A percentile compares a stretch with the other conserved stretches of the same genome.
phyloP scores from a whole-genome alignment of 2,329 filamentous ascomycete genomes.

The Knoxdaviesia capensis region DNA sequence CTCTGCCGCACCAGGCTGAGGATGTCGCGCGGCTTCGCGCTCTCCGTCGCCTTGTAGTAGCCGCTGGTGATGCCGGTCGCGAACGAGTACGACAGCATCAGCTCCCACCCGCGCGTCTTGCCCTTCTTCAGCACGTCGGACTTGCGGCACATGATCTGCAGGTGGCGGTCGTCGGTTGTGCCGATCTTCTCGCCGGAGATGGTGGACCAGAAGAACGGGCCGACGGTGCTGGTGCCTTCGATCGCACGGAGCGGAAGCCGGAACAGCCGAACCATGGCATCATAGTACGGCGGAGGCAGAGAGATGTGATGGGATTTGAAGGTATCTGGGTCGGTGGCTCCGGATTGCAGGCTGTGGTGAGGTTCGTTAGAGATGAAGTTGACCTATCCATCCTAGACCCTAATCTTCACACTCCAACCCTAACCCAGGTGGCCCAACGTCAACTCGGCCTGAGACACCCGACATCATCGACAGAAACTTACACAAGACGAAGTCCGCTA shows the following conservation, averaged over 20 bases:
- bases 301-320: conserved; percentile 35
- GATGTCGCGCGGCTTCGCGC: conserved; percentile 23
- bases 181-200: neutral
- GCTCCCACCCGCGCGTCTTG: conserved; percentile 42
- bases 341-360: conserved; percentile 27
- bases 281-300: conserved; percentile 26
- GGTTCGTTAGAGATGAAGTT: neutral
- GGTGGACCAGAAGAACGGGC: conserved; percentile 39
- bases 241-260: conserved; percentile 34
- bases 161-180: neutral
- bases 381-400: neutral
- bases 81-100: conserved; percentile 39
- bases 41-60: conserved; percentile 39
- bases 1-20: conserved; percentile 16
- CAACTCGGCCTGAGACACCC: neutral
- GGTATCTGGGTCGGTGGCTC: conserved; percentile 34
- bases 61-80: conserved; percentile 34
- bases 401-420: neutral
- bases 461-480: conserved; percentile 10
- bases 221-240: conserved; percentile 37
- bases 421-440: neutral
- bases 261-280: conserved; percentile 32
- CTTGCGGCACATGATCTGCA: conserved; percentile 43
- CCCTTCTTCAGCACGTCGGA: conserved; percentile 47
- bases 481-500: conserved; percentile 34